Evolutionary conservation across 177 flowering plant genomes (phyloP), one percentile per base, ranked within the genome.

Genomic region (Vitis hybrid): DNA sequence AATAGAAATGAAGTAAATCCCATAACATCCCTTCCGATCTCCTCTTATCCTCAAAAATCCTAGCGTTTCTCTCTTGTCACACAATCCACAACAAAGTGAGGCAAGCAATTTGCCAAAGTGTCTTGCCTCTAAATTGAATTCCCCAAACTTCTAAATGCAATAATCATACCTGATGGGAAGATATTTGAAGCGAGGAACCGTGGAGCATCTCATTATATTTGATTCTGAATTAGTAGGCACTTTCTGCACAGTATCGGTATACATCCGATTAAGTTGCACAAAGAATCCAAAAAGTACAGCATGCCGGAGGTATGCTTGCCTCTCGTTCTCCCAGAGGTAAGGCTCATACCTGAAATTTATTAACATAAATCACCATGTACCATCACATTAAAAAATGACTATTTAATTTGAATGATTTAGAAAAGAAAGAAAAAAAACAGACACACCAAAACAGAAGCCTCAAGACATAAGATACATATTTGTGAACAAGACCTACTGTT

Each of bases 231-330:
- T 93, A 27, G 89, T 79, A 49, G 97, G 90, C 67, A 89, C 70
- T 78, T 86, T 96, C 76, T 90, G 95, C 54, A 81, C 77, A 20
- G 92, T 83, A 77, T 90, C 86, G 11, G 86, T 91, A 78, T 90
- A 89, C 88, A 91, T 76, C 54, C 97, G 89, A 70, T 90, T 87
- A 63, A 93, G 97, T 69, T 96, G 99, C 72, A 93, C 94, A 78
- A 93, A 92, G 81, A 92, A 96, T 9, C 99, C 99, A 82, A 90
- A 92, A 64, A 96, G 91, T 67, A 93, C 97, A 61, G 97, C 92
- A 85, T 90, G 90, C 63, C 97, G 79, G 63, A 91, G 84, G 79
- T 92, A 96, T 27, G 91, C 83, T 73, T 93, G 99, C 76, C 78
- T 89, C 84, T 84, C 99, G 78, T 95, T 93, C 83, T 93, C 94